phyloP scores from a whole-genome alignment of 1,139 yeast genomes.

The Blastobotrys capitulatus region DNA sequence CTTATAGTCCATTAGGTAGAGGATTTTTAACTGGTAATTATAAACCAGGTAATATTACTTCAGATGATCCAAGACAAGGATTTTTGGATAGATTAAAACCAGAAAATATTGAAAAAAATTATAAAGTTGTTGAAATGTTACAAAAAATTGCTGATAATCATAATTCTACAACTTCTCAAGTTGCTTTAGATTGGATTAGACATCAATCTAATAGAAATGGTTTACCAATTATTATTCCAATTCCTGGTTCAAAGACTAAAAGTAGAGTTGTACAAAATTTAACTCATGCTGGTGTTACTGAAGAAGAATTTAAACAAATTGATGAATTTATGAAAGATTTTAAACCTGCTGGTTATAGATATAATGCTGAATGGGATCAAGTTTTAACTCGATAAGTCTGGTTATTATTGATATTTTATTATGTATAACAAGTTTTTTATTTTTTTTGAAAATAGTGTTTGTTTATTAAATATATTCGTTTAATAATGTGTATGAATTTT shows the following conservation, averaged over 20 bases:
- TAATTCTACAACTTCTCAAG: conserved; percentile 51
- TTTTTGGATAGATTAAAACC: conserved; percentile 41
- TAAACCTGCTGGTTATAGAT: conserved; percentile 47
- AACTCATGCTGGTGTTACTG: conserved; percentile 42
- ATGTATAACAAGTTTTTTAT: too few relatives aligned
- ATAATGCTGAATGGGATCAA: conserved; percentile 24
- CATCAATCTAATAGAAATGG: conserved; percentile 26
- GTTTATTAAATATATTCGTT: too few relatives aligned
- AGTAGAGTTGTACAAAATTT: conserved; percentile 57
- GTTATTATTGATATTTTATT: too few relatives aligned
- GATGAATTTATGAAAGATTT: conserved; percentile 38
- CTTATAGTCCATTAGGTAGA: conserved; percentile 79
- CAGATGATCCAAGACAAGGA: conserved; percentile 48
- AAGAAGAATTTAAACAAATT: conserved; percentile 45
- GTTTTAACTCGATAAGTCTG: too few relatives aligned
- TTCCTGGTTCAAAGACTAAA: conserved; percentile 66
- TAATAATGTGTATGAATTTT: too few relatives aligned
- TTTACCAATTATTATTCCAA: conserved; percentile 61
- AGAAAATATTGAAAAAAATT: conserved; percentile 52
- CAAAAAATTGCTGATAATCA: conserved; percentile 41
- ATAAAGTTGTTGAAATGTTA: conserved; percentile 45
- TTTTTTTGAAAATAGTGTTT: too few relatives aligned
- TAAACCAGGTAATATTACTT: conserved; percentile 36
- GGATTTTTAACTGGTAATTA: conserved; percentile 68
- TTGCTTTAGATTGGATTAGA: conserved; percentile 71